A percentile compares a stretch with the other conserved stretches of the same genome.
These are phyloP conservation scores for Aschersonia sp. DNA, from an alignment of 2,329 filamentous ascomycete species.

Conservation along the genomic window DNA sequence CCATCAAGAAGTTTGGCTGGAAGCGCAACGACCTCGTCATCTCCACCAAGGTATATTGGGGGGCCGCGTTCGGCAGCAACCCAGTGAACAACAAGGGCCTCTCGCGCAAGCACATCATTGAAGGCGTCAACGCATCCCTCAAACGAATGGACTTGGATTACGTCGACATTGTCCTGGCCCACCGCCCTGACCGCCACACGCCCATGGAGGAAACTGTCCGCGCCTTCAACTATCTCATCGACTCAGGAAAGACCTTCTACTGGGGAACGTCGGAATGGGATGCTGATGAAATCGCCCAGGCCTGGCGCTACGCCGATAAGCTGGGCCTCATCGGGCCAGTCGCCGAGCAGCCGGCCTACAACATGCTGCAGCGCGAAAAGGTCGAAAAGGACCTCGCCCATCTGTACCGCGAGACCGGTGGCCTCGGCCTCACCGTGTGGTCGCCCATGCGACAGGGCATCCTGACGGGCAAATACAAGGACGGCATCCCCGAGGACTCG, in stretches of 20 bases:
- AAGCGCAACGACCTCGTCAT: slow-evolving; percentile 46
- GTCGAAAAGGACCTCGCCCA: slow-evolving; percentile 49
- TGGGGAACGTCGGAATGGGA: slow-evolving; percentile 58
- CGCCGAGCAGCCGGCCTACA: slow-evolving; percentile 55
- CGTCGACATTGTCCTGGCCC: slow-evolving; percentile 55
- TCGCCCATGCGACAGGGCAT: slow-evolving; percentile 43
- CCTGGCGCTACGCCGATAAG: slow-evolving; percentile 44
- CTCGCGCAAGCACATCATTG: slow-evolving; percentile 54
- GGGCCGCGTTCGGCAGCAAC: slow-evolving; percentile 42
- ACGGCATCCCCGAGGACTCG: slow-evolving; percentile 45
- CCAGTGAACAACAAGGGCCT: slow-evolving; percentile 53
- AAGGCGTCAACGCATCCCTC: slow-evolving; percentile 46
- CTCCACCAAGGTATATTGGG: slow-evolving; percentile 38
- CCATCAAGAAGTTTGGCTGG: slow-evolving; percentile 45
- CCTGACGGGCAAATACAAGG: slow-evolving; percentile 52
- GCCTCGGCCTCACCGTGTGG: slow-evolving; percentile 46
- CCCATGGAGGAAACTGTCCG: slow-evolving; percentile 59
- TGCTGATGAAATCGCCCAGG: slow-evolving; percentile 49
- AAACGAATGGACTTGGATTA: slow-evolving; percentile 42
- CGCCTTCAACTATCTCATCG: slow-evolving; percentile 56
- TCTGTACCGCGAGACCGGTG: slow-evolving; percentile 42
- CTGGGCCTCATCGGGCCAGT: slow-evolving; percentile 47
- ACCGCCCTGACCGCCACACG: slow-evolving; percentile 51
- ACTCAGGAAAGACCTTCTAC: slow-evolving; percentile 53
- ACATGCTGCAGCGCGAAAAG: slow-evolving; percentile 43